Evolutionary conservation across 2,329 filamentous ascomycete species (phyloP), one percentile per base, ranked within the genome.

Genomic region (Thyridium curvatum): DNA sequence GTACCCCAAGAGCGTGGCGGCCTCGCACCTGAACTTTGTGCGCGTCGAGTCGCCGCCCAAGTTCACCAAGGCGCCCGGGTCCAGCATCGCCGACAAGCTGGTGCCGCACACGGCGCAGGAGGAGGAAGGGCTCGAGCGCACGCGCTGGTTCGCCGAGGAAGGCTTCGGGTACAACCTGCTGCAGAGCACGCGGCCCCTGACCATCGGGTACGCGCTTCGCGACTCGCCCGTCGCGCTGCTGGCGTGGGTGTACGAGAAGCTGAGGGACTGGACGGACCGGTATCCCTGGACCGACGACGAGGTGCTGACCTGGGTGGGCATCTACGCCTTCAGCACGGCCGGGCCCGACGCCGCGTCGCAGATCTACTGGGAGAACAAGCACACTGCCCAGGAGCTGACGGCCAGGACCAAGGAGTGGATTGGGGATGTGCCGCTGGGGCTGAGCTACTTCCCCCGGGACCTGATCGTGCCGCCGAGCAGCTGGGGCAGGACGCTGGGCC

Each of bases 201-300:
- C 86, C 0, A 53, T 90, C 0, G 81, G 80, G 0, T 86, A 86
- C 51, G 78, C 69, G 0, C 66, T 90, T 3, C 69, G 75, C 1
- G 84, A 89, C 54, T 81, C 74, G 7, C 86, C 86, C 0, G 74
- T 86, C 0, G 83, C 74, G 0, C 62, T 88, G 4, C 65, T 91
- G 2, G 77, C 83, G 0, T 93, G 86, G 86, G 79, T 91, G 28
- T 85, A 85, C 48, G 86, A 91, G 60, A 91, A 91, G 55, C 62
- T 91, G 30, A 77, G 82, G 47, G 80, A 85, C 49, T 91, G 85
- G 86, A 80, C 80, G 0, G 84, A 90, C 49, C 50, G 49, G 1
- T 88, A 88, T 52, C 64, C 73, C 0, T 90, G 84, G 84, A 82
- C 77, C 0, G 80, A 86, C 43, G 83, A 89, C 39, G 84, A 90